A percentile compares a stretch with the other conserved stretches of the same genome.
These are phyloP conservation scores for Anastatica hierochuntica DNA, from an alignment of 345 rosid genomes.

Conservation along the genomic window DNA sequence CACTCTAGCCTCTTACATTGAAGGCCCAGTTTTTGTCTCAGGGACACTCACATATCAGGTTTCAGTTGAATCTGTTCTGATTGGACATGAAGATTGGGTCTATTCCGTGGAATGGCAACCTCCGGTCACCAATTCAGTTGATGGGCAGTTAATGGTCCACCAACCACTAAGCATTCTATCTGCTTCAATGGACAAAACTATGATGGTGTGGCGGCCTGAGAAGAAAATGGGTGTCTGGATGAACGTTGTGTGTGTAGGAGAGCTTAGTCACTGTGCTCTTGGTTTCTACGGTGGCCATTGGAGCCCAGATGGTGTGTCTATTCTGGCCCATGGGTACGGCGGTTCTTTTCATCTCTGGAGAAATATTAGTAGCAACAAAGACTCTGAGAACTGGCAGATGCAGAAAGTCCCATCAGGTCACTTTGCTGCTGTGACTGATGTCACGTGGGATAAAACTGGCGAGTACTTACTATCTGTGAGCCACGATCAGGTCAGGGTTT, in stretches of 20 bases:
- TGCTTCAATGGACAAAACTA: slow-evolving; percentile 96
- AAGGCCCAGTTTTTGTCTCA: slow-evolving; percentile 68
- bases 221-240: slow-evolving; percentile 84
- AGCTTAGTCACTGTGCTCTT: slow-evolving; percentile 86
- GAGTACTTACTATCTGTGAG: slow-evolving; percentile 81
- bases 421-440: slow-evolving; percentile 71
- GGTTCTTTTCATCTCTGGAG: slow-evolving; percentile 88
- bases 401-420: slow-evolving; percentile 88
- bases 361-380: slow-evolving; percentile 42
- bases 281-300: slow-evolving; percentile 98
- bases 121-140: too few relatives aligned
- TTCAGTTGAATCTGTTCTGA: slow-evolving; percentile 83
- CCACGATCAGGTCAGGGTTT: slow-evolving; percentile 69
- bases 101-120: slow-evolving; percentile 97
- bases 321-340: slow-evolving; percentile 91
- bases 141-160: slow-evolving; percentile 23
- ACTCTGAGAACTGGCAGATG: slow-evolving; percentile 74
- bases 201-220: slow-evolving; percentile 99
- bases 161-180: slow-evolving; percentile 78
- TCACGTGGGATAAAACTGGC: slow-evolving; percentile 67
- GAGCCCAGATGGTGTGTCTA: slow-evolving; percentile 56
- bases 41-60: slow-evolving; percentile 71
- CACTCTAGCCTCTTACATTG: slow-evolving; percentile 72
- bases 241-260: slow-evolving; percentile 95
- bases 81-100: slow-evolving; percentile 98